Base-by-base conservation (phyloP, 106 monocot species). In the Allium cepa region DNA sequence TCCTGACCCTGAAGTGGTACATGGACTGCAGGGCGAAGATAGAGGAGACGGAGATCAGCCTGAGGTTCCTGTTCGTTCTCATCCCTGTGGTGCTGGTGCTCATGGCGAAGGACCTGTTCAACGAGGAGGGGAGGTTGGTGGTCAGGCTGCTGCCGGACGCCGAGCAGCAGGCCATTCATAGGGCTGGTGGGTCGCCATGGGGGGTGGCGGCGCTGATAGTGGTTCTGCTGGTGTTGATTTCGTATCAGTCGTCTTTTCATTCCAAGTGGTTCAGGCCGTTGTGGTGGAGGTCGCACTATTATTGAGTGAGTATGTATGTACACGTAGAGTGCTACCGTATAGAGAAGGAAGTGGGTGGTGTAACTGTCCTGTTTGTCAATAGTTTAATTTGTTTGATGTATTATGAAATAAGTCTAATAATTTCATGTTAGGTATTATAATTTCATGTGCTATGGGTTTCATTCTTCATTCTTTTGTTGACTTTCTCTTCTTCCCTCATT, bases 181-280 rank as follows among this genome's bases (percentile, higher is more conserved):
- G 75, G 9, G 83, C 79, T 2, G 89, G 83, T 26, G 59, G 86
- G 69, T 84, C 94, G 61, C 90, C 94, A 49, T 90, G 90, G 87
- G 84, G 90, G 18, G 81, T 94, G 26, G 84, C 72, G 56, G 68
- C 75, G 15, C 26, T 83, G 50, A 66, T 94, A 62, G 68, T 77
- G 65, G 3, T 87, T 71, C 62, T 94, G 60, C 62, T 90, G 53
- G 17, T 90, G 46, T 69, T 94, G 85, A 72, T 79, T 10, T 79
- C 72, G 9, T 79, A 76, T 59, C 79, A 83, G 53, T 78, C 74
- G 7, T 75, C 74, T 12, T 72, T 79, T 59, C 69, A 72, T 51
- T 78, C 74, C 7, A 66, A 58, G 60, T 83, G 83, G 83, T 76
- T 76, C n/a, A 16, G 75, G 52, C 75, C 75, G 1, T 17, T 75